Evolutionary conservation across 805 yeast species (phyloP).

Genomic region (Candida xiaguanensis): DNA sequence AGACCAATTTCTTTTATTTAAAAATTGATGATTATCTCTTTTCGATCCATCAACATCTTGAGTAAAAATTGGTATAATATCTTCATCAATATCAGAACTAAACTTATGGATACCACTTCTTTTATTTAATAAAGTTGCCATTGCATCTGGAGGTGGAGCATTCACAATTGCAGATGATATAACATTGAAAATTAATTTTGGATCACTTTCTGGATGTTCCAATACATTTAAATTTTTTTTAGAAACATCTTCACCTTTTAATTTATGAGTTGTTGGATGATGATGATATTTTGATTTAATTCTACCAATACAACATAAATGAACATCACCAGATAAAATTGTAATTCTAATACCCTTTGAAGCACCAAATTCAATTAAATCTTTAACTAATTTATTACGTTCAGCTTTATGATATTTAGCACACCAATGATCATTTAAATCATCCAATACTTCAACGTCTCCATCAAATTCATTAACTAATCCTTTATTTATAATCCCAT

Average conservation of each 20-base stretch:
- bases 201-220: constrained; percentile 61
- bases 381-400: constrained; percentile 64
- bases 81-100: constrained; percentile 67
- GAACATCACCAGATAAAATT: constrained; percentile 90
- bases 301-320: constrained; percentile 79
- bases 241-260: constrained; percentile 12
- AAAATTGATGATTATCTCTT: constrained; percentile 48
- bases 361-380: constrained; percentile 65
- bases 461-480: constrained; percentile 92
- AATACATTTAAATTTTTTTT: constrained; percentile 38
- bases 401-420: constrained; percentile 81
- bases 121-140: constrained; percentile 70
- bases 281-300: constrained; percentile 53
- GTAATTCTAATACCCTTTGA: constrained; percentile 68
- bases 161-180: constrained; percentile 88
- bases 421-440: constrained; percentile 96
- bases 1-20: constrained; percentile 70
- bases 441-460: constrained; percentile 85
- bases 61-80: constrained; percentile 69
- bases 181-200: constrained; percentile 74
- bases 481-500: constrained; percentile 61
- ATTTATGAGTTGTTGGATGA: constrained; percentile 22
- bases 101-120: constrained; percentile 69
- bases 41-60: constrained; percentile 51
- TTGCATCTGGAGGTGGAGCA: constrained; percentile 87